These are phyloP conservation scores for Hura crepitans DNA, from an alignment of 441 rosid species.

Conservation along the genomic window DNA sequence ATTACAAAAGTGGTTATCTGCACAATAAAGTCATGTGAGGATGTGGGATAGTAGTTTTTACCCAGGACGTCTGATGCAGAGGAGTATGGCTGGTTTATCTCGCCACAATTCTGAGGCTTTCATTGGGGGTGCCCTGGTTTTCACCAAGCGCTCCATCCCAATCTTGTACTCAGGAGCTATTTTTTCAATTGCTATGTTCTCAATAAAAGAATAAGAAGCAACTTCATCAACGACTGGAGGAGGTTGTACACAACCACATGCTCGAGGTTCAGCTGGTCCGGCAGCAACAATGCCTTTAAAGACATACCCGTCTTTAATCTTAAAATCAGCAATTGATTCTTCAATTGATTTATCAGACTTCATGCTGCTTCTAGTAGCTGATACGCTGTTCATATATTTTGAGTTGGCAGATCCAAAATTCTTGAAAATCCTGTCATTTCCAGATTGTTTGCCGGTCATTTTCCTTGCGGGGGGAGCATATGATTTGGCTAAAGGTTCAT, in stretches of 20 bases:
- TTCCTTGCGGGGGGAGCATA: slow-evolving; percentile 21
- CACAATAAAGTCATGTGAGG: not conserved
- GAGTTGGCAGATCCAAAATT: slow-evolving; percentile 31
- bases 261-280: slow-evolving; percentile 52
- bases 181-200: slow-evolving; percentile 47
- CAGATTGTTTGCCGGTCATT: slow-evolving; percentile 24
- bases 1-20: not conserved
- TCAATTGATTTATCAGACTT: slow-evolving; percentile 37
- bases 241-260: slow-evolving; percentile 57
- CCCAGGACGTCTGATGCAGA: slow-evolving; percentile 69
- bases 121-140: slow-evolving; percentile 50
- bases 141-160: slow-evolving; percentile 53
- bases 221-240: slow-evolving; percentile 44
- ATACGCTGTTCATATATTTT: slow-evolving; percentile 26
- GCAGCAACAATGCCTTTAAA: slow-evolving; percentile 65
- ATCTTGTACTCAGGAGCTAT: slow-evolving; percentile 54
- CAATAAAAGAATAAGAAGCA: slow-evolving; percentile 46
- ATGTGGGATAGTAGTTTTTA: slow-evolving; percentile 27
- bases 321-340: slow-evolving; percentile 49
- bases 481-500: slow-evolving; percentile 37
- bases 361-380: slow-evolving; percentile 24
- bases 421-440: slow-evolving; percentile 35
- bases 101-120: slow-evolving; percentile 61
- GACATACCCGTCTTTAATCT: slow-evolving; percentile 52
- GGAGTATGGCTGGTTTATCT: slow-evolving; percentile 50